Evolutionary conservation across 805 yeast species (phyloP), one percentile per base, ranked within the genome.

Genomic region (Yamadazyma olivae): DNA sequence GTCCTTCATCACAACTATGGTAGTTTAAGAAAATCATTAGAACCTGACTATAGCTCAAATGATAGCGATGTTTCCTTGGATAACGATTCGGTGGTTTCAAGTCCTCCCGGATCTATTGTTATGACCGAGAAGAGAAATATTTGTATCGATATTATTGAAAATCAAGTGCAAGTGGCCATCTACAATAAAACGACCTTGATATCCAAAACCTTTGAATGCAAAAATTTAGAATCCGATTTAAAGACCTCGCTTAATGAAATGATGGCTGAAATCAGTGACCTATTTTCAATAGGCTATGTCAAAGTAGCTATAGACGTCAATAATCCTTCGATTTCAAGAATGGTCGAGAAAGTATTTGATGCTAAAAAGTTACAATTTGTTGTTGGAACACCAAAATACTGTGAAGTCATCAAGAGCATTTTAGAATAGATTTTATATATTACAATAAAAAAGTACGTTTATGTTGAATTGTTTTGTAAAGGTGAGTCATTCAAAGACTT

Each of bases 401-500:
- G 31, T 17, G 19, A 28, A 7, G 7, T 28, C 8, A 16, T 28
- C 13, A 28, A 16, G 14, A n/a, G 27, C 16, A 25, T 25, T 14
- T 14, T 25, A n/a, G 23, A 20, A 10, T 10, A 7, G 9, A 20
- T 20, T 10, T 20, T 20, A 20, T 7, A 20, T 7, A 20, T 20
- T 7, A 7, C 23, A 7, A 20, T 20, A 20, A 20, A 20, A 7
- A 20, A n/a, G 10, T 20, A 20, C 23, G 10, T 20, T 20, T 20
- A 7, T 20, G 23, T 20, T 20, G 10, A 20, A 10, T 20, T 10
- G 10, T 20, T 7, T 20, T 20, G 9, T 20, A 7, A 20, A 7
- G 33, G 33, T 6, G 33, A 17, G 5, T 30, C 33, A 19, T 30
- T n/a, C 14, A 30, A 20, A 6, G 33, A 30, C 13, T 30, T 30